Base-by-base conservation (phyloP, 805 yeast genomes). In the Dipodascus albidus region DNA sequence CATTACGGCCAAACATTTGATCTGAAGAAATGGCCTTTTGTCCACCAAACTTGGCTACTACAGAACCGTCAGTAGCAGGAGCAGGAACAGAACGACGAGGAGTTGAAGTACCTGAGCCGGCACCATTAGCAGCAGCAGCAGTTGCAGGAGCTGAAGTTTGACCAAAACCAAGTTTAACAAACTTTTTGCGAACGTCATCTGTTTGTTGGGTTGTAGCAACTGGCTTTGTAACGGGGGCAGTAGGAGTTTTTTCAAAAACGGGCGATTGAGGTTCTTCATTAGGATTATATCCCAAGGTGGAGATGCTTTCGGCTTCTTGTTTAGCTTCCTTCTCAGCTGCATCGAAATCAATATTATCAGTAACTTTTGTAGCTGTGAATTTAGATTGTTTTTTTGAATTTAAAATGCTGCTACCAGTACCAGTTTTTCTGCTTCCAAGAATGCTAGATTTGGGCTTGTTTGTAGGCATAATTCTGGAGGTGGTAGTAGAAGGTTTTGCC, bases 21-120 rank as follows among this genome's bases (percentile, higher is more conserved):
- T 93, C 98, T 1, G 97, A 90, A 0, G 98, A 93, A 58, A 93
- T 93, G 50, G 90, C 96, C 76, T 87, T 91, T 67, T 90, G 96
- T 44, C 72, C 73, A 54, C 97, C 97, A 66, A 78, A 93, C 71
- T 88, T 87, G 63, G 59, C 62, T 8, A 64, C 64, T 14, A 66
- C 38, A 27, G 52, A 44, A 15, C 52, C 55, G 19, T 50, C 52
- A 33, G 48, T 35, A 21, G 20, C 52, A 50, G 57, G 52, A 19
- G 53, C 55, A 8, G 60, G 58, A 3, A 42, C n/a, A 2, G 50
- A 11, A n/a, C 52, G 23, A 22, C 50, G 52, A 23, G 58, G 31
- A n/a, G 49, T 23, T 27, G 54, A 22, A 17, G 55, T 47, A 8
- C 31, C 23, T 27, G 56, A n/a, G 17, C 44, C 51, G 14, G 35